Base-by-base conservation (phyloP, 1,284 basidiomycete genomes). In the Athelia psychrophila region DNA sequence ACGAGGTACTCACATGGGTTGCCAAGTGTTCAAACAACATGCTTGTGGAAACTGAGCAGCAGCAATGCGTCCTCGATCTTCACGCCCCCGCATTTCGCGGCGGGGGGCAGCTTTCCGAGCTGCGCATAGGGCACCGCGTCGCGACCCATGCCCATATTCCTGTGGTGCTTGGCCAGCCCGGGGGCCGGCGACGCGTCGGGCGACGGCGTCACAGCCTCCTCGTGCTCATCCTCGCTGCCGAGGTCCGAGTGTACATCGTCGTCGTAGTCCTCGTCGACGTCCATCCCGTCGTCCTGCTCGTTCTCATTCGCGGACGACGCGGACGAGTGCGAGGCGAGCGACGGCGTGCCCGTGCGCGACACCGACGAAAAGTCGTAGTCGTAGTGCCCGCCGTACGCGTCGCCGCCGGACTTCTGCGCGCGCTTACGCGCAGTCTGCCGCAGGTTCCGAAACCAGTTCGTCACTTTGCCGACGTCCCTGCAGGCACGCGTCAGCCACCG, bases 371-470 rank as follows among this genome's bases (percentile, higher is more conserved):
- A 77, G 51, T 66, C 67, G 33, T 18, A 42, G 55, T 72, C 70
- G 44, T 74, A 72, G 51, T 75, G 71, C 47, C 77, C 72, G 48
- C 75, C 69, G 45, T 74, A 73, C 6, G 72, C 75, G 51, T 66
- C 72, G 50, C 53, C 61, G 9, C 72, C 71, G 23, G 68, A 61
- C 54, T 73, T 77, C 62, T 76, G 81, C 40, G 74, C 71, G 22
- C 85, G 80, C 67, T 83, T 87, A 51, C 87, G 75, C 30, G 85
- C 77, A 9, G 85, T 88, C 69, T 89, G 87, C 42, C 86, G 78
- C 53, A 88, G 73, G 64, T 91, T 91, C 38, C 88, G 76, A 75
- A 90, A 91, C 88, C 88, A 91, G 66, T 91, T 91, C n/a, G 87
- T 89, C 47, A 91, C 87, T 69, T 88, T 89, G 60, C 82, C 83